Percentiles rank a stretch among this genome's conserved stretches.
phyloP scores from a whole-genome alignment of 805 yeast species.

The Saturnispora hagleri region DNA sequence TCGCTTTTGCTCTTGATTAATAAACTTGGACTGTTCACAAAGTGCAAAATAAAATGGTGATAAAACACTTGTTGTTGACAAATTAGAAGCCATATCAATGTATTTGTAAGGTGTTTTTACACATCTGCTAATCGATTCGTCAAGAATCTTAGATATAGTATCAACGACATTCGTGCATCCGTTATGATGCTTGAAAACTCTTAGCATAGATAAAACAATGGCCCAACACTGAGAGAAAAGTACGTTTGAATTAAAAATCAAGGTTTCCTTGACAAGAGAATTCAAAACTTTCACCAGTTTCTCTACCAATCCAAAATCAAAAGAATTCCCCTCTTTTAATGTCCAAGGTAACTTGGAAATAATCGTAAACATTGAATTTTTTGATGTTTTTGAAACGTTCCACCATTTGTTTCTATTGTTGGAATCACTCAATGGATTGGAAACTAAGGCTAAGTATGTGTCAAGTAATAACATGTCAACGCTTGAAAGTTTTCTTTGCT shows the following conservation, averaged over 20 bases:
- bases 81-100: conserved; percentile 42
- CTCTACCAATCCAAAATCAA: conserved; percentile 13
- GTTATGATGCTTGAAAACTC: conserved; percentile 9
- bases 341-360: conserved; percentile 42
- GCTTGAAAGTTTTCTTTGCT: conserved; percentile 29
- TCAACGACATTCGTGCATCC: conserved; percentile 15
- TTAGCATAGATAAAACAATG: conserved; percentile 39
- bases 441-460: conserved; percentile 52
- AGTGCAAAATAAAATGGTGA: conserved; percentile 52
- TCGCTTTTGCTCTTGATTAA: conserved; percentile 26
- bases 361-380: conserved; percentile 58
- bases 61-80: conserved; percentile 8
- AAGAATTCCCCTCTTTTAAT: conserved; percentile 10
- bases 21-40: conserved; percentile 62
- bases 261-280: conserved; percentile 40
- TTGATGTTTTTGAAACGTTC: conserved; percentile 38
- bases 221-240: conserved; percentile 48
- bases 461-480: conserved; percentile 52
- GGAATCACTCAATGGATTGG: conserved; percentile 22
- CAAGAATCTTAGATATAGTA: conserved; percentile 54
- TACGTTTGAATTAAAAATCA: conserved; percentile 39
- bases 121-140: conserved; percentile 66
- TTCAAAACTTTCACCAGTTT: conserved; percentile 44
- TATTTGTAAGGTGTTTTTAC: conserved; percentile 77
- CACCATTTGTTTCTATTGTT: conserved; percentile 59